Base-by-base conservation (phyloP, 2,329 filamentous ascomycete species). In the Trichoderma koningii region DNA sequence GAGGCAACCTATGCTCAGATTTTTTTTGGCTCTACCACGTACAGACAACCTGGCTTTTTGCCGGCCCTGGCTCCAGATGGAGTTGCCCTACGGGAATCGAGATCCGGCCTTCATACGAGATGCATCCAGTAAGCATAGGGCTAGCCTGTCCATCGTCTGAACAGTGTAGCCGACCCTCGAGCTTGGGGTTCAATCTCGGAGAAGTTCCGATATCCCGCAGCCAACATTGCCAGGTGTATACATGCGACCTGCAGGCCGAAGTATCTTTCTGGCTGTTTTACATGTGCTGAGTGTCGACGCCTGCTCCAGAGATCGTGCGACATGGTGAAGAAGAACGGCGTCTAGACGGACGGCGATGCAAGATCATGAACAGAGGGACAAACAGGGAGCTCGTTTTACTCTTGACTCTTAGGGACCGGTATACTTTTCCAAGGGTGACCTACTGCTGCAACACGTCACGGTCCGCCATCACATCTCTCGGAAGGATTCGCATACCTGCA, bases 141-240 rank as follows among this genome's bases (percentile, higher is more conserved):
- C 56, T 38, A 38, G 3, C 21, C 26, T 14, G 9, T 15, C 7
- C 21, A 12, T 34, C 17, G 9, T 47, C 48, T 10, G 10, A 10
- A 3, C 55, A 47, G 19, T 55, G 26, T 14, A 34, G 26, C 55
- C 44, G 55, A 26, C 26, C 15, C 5, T 30, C 7, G 28, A 21
- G 21, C 28, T 9, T 7, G 19, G 7, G 3, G 50, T 21, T 19
- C 41, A 55, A 47, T 23, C 26, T 63, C 60, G 60, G 60, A 63
- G 50, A 63, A 63, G 50, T 63, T 63, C 60, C 60, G 60, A 53
- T 44, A 59, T 47, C 12, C 38, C 42, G 50, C 42, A 38, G 23
- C 42, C 17, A 60, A 52, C 19, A 6, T 23, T 26, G 34, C 55
- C 55, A 30, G 10, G 45, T 21, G 41, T 23, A 34, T 38, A 17